Evolutionary conservation across 2,329 filamentous ascomycete genomes (phyloP).

Genomic region (Paecilomyces sp.): DNA sequence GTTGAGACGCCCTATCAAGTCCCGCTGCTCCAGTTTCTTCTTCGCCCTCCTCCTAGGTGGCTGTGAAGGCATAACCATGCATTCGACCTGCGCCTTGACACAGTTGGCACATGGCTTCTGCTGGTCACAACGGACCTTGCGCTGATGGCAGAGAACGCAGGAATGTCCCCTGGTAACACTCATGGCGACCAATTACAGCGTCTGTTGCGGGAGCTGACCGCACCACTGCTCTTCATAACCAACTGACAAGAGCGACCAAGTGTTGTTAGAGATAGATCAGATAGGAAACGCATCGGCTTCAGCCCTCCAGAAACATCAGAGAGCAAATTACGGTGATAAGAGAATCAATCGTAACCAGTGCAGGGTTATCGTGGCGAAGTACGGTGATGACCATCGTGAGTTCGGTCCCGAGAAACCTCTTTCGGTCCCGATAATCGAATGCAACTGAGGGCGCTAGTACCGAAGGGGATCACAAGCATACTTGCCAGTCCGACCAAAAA

Average conservation of each 20-base stretch:
- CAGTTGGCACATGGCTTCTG: constrained; percentile 64
- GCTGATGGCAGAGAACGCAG: constrained; percentile 44
- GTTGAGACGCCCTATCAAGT: constrained; percentile 58
- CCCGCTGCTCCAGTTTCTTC: constrained; percentile 57
- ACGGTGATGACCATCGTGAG: not conserved
- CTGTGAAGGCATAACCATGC: constrained; percentile 29
- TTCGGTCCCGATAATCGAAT: not conserved
- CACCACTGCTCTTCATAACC: not conserved
- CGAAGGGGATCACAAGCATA: no score
- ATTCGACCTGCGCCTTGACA: constrained; percentile 56
- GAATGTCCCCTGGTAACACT: constrained; percentile 3
- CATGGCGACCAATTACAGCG: not conserved
- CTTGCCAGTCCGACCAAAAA: no score
- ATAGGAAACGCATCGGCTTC: not conserved
- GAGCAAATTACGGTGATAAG: no score
- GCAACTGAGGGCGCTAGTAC: not conserved
- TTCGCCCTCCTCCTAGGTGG: constrained; percentile 48
- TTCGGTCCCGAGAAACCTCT: not conserved
- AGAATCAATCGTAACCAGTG: not conserved
- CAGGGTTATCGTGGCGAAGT: not conserved
- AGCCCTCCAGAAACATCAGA: no score
- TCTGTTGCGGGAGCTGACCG: not conserved
- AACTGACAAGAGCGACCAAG: not conserved
- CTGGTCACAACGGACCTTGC: constrained; percentile 66
- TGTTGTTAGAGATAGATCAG: not conserved